Evolutionary conservation across 73 alveolate genomes (phyloP).

Genomic region (Paramecium pentaurelia): DNA sequence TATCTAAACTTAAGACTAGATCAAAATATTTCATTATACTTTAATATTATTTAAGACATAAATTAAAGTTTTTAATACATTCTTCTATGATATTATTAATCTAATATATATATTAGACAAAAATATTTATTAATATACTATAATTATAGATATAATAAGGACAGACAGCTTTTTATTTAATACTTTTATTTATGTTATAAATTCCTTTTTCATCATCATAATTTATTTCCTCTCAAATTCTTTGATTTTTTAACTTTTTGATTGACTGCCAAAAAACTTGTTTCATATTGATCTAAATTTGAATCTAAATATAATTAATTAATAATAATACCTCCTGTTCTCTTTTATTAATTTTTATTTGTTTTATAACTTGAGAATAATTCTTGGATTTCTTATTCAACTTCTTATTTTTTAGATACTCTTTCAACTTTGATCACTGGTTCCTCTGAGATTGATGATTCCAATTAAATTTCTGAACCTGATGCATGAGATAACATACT

Average conservation of each 20-base stretch:
- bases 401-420: not conserved
- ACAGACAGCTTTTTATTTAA: not conserved
- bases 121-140: not conserved
- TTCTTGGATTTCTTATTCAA: not conserved
- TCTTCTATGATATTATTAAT: too few species aligned
- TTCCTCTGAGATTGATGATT: not conserved
- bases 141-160: not conserved
- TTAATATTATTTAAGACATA: too few species aligned
- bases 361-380: not conserved
- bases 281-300: not conserved
- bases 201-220: not conserved
- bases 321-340: not conserved
- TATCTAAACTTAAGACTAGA: too few species aligned
- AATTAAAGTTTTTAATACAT: too few species aligned
- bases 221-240: not conserved
- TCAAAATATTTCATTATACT: too few species aligned
- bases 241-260: not conserved
- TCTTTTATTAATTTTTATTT: not conserved
- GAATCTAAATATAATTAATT: not conserved
- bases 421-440: not conserved
- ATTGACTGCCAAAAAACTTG: not conserved
- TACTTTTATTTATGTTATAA: not conserved
- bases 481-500: constrained; percentile 1
- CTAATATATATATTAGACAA: not conserved
- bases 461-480: not conserved